Conservation (phyloP, 73 alveolate genomes). For the Paramecium primaurelia region DNA sequence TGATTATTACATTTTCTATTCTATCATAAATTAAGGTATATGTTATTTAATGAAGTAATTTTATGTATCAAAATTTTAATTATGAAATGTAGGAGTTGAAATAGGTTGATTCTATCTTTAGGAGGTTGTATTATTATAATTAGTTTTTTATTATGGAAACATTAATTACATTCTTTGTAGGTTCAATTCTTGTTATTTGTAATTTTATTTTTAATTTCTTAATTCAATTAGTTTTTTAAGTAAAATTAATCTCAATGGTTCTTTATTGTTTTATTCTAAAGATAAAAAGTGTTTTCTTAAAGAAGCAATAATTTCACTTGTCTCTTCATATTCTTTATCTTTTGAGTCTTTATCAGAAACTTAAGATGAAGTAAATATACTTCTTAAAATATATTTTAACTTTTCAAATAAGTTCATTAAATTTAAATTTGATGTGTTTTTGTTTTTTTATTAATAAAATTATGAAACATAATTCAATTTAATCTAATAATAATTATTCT, state of each 20-base stretch:
- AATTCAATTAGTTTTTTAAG: neutral
- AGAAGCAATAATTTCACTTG: neutral
- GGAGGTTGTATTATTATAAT: neutral
- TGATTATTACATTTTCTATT: neutral
- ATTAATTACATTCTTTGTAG: neutral
- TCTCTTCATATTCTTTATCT: neutral
- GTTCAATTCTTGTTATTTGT: neutral
- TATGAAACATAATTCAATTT: neutral
- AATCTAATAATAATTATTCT: neutral
- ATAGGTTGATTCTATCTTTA: neutral
- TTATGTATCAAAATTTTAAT: neutral
- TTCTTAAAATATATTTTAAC: neutral
- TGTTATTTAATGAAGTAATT: neutral
- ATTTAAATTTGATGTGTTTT: neutral
- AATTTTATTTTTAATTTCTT: neutral
- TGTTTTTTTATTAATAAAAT: neutral
- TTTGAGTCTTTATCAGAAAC: neutral
- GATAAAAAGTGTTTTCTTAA: neutral
- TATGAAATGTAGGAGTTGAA: neutral
- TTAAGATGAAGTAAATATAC: neutral
- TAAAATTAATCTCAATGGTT: neutral
- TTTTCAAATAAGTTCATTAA: neutral
- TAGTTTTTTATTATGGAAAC: neutral
- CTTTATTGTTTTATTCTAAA: neutral
- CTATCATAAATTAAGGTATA: neutral